Conservation (phyloP, 108 stramenopile genomes). For the Schizochytrium sp. region DNA sequence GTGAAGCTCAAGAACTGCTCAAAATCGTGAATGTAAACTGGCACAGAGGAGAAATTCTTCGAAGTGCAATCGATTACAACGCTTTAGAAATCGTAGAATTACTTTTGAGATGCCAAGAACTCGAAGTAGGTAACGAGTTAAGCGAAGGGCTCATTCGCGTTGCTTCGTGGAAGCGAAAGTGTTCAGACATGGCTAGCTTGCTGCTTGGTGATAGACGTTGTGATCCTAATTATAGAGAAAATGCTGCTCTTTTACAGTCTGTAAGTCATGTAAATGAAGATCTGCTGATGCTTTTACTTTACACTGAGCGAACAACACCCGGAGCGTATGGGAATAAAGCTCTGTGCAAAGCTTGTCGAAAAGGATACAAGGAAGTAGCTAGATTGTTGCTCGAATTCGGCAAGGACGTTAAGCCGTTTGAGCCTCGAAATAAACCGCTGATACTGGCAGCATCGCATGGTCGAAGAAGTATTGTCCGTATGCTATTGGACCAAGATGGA, state of each 20-base stretch:
- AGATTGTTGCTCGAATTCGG: not conserved
- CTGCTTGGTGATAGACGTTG: not conserved
- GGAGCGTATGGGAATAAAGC: not conserved
- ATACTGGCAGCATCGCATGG: not conserved
- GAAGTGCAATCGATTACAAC: not conserved
- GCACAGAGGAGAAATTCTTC: not conserved
- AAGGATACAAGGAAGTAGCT: not conserved
- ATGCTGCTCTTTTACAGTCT: not conserved
- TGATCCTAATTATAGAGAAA: not conserved
- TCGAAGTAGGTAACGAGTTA: not conserved
- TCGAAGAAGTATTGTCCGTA: not conserved
- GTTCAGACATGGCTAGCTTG: not conserved
- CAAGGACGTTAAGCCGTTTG: not conserved
- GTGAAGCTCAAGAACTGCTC: not conserved
- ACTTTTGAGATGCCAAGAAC: not conserved
- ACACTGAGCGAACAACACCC: not conserved
- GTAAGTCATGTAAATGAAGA: not conserved
- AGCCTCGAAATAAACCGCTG: not conserved
- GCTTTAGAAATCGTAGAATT: not conserved
- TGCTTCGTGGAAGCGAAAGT: not conserved
- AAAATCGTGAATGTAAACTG: not conserved
- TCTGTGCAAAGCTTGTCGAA: not conserved
- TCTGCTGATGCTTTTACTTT: not conserved
- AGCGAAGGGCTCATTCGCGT: slow-evolving; percentile 31
- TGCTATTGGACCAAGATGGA: not conserved